These are phyloP conservation scores for Camelina neglecta DNA, from an alignment of 345 rosid genomes.

Conservation along the genomic window DNA sequence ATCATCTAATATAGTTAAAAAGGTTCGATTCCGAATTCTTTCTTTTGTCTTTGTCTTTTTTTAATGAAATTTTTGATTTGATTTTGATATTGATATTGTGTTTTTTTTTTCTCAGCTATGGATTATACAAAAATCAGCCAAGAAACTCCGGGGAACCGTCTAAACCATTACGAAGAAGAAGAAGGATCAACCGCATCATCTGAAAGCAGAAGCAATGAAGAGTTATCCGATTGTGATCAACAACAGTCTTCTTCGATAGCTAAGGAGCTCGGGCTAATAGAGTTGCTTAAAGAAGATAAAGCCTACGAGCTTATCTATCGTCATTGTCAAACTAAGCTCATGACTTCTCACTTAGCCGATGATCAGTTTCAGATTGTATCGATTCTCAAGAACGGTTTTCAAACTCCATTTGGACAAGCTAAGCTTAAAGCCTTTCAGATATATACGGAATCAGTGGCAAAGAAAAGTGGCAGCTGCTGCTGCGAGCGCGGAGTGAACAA, in stretches of 20 bases:
- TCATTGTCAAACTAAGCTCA: slow-evolving; percentile 48
- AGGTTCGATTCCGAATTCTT: slow-evolving; percentile 1
- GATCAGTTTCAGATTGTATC: slow-evolving; percentile 42
- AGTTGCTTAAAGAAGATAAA: slow-evolving; percentile 50
- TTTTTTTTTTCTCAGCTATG: slow-evolving; percentile 18
- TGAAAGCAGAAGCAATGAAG: slow-evolving; percentile 54
- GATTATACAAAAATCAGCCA: not conserved
- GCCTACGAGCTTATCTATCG: slow-evolving; percentile 49
- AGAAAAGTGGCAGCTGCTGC: slow-evolving; percentile 18
- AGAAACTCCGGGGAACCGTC: not conserved
- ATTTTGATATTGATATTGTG: not conserved
- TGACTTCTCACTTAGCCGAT: slow-evolving; percentile 17
- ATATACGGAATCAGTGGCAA: slow-evolving; percentile 23
- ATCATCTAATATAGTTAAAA: not conserved
- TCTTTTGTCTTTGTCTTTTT: not conserved
- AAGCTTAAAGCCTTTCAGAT: slow-evolving; percentile 61
- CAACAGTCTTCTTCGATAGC: not conserved
- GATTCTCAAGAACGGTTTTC: slow-evolving; percentile 50
- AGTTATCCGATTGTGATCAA: slow-evolving; percentile 29
- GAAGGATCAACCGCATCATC: slow-evolving; percentile 44
- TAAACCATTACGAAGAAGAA: slow-evolving; percentile 23
- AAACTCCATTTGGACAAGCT: slow-evolving; percentile 49
- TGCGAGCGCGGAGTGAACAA: slow-evolving; percentile 49
- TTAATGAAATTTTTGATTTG: not conserved
- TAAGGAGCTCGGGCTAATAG: slow-evolving; percentile 42